Base-by-base conservation (phyloP, 768 basidiomycete species). In the Astraeus odoratus region DNA sequence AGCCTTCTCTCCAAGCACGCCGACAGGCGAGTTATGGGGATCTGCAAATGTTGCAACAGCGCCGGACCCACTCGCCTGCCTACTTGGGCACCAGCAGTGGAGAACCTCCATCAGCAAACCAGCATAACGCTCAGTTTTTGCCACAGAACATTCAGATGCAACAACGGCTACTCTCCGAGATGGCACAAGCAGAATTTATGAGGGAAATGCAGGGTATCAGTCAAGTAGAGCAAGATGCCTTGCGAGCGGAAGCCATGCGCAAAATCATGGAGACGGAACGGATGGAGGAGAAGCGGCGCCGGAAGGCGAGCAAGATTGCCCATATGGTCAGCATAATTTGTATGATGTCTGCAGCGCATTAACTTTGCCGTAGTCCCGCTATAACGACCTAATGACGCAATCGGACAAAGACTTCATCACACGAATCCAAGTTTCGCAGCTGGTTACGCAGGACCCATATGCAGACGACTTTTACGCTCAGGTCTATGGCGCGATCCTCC, bases 391-490 rank as follows among this genome's bases (percentile, higher is more conserved):
- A 29, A 95, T 95, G 92, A 92, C 91, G 3, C 91, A 93, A 66
- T 93, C 89, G 9, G 96, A 99, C 73, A 98, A 98, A 69, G 96
- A 98, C 60, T 99, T 98, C 61, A 98, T 99, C 67, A 98, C 96
- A 27, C 83, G 96, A 20, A 98, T 99, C 51, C 96, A 99, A 64
- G 90, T 99, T 26, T 97, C 95, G 1, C 96, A 98, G 59, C 85
- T 98, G 33, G 93, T 96, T 35, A 95, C 93, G 5, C 84, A 89
- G 57, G 96, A 99, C 67, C 96, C 96, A 0, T 98, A 95, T 64
- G 82, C 89, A 25, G 95, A 98, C 51, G 96, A 99, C 62, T 99
- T 97, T 63, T 99, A 99, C 58, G 96, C 93, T 9, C 94, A 98
- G 65, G 93, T 97, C 2, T 93, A 89, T 59, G 83, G 87, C 30